These are phyloP conservation scores for Cladosporium sp. DNA, from an alignment of 2,329 filamentous ascomycete genomes.

Conservation along the genomic window DNA sequence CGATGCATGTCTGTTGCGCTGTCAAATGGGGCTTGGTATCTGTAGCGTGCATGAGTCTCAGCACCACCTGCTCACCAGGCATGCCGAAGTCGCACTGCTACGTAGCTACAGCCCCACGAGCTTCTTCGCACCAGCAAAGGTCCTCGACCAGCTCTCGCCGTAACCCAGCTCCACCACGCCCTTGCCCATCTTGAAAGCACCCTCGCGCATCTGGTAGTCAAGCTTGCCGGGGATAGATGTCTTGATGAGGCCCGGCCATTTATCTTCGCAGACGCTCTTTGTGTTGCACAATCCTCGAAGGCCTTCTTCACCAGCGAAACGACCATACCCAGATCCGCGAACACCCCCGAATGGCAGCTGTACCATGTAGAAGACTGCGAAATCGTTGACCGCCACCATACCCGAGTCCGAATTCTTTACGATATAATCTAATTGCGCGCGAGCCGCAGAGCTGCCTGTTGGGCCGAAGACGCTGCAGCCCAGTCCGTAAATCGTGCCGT, in stretches of 20 bases:
- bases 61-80: background rate
- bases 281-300: slow-evolving; percentile 78
- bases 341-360: slow-evolving; percentile 91
- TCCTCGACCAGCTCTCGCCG: slow-evolving; percentile 37
- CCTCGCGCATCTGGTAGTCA: slow-evolving; percentile 67
- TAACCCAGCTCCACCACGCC: slow-evolving; percentile 49
- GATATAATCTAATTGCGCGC: slow-evolving; percentile 59
- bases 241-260: slow-evolving; percentile 52
- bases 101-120: slow-evolving; percentile 23
- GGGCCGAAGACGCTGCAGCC: slow-evolving; percentile 84
- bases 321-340: slow-evolving; percentile 81
- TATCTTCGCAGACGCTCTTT: slow-evolving; percentile 81
- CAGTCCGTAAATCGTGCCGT: slow-evolving; percentile 78
- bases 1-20: slow-evolving; percentile 6
- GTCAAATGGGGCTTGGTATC: slow-evolving; percentile 5
- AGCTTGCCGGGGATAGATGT: slow-evolving; percentile 78
- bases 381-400: slow-evolving; percentile 95
- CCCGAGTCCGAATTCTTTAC: slow-evolving; percentile 69
- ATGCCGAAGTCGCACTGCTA: background rate
- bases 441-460: slow-evolving; percentile 38
- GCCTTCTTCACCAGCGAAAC: slow-evolving; percentile 89
- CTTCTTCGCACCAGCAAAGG: slow-evolving; percentile 37
- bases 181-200: slow-evolving; percentile 39
- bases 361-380: slow-evolving; percentile 87
- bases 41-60: background rate